A percentile compares a stretch with the other conserved stretches of the same genome.
phyloP scores from a whole-genome alignment of 176 grass and related monocot species.

The Carex cristatella region DNA sequence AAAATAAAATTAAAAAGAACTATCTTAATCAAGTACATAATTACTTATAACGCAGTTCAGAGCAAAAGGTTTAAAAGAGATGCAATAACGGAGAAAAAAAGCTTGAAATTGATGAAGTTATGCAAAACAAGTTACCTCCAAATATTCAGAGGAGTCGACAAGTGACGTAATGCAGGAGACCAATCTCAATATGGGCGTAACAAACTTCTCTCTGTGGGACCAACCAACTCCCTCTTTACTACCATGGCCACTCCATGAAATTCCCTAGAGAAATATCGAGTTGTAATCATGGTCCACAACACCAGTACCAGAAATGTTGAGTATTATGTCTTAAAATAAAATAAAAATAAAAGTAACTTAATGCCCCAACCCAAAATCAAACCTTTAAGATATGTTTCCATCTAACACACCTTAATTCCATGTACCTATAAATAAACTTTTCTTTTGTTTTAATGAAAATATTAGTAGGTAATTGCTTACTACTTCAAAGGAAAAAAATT shows the following conservation, averaged over 20 bases:
- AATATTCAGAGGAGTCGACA: constrained; percentile 72
- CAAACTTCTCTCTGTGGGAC: constrained; percentile 57
- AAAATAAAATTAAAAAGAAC: background rate
- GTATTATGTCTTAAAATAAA: background rate
- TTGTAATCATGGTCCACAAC: background rate
- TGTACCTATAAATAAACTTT: too few relatives aligned
- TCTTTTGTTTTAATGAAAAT: too few relatives aligned
- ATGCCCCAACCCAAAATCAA: background rate
- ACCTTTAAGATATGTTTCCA: background rate
- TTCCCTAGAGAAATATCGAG: constrained; percentile 35
- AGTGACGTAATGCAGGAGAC: constrained; percentile 77
- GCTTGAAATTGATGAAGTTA: constrained; percentile 28
- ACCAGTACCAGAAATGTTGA: background rate
- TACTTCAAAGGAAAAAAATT: too few relatives aligned
- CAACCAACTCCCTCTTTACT: constrained; percentile 53
- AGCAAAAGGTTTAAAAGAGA: background rate
- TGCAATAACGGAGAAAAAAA: background rate
- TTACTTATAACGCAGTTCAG: constrained; percentile 4
- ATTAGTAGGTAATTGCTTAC: too few relatives aligned
- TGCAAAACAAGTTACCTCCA: constrained; percentile 45
- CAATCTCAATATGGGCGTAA: constrained; percentile 75
- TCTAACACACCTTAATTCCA: background rate
- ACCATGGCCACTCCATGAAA: constrained; percentile 34
- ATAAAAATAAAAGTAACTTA: too few relatives aligned
- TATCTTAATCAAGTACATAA: background rate